Conservation (phyloP, 805 yeast genomes). For the Pichia exigua region DNA sequence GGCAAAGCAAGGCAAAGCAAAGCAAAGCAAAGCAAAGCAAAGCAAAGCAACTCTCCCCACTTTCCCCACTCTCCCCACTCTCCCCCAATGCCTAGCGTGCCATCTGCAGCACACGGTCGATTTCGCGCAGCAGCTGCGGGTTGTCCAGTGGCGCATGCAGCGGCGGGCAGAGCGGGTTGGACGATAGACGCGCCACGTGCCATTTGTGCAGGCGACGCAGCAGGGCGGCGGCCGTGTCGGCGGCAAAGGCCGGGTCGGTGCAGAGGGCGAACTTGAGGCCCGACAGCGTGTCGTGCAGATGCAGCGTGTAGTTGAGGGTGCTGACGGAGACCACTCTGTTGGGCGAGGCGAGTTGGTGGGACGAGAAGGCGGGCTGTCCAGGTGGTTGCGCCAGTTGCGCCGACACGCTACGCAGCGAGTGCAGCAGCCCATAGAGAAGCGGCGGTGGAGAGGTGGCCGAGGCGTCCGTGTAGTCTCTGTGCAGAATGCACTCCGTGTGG, state of each 20-base stretch:
- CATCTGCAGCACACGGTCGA: too few relatives aligned
- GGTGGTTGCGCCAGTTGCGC: not conserved
- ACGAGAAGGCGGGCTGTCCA: not conserved
- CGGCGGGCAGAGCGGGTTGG: not conserved
- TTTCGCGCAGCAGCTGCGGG: too few relatives aligned
- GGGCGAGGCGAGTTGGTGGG: not conserved
- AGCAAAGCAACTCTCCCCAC: too few relatives aligned
- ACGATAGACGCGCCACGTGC: not conserved
- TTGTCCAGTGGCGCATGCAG: too few relatives aligned
- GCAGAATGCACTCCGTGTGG: slow-evolving; percentile 66
- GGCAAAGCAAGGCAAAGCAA: too few relatives aligned
- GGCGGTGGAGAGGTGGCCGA: slow-evolving; percentile 10
- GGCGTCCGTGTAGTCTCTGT: slow-evolving; percentile 47
- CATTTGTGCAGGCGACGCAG: not conserved
- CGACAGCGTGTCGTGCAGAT: not conserved
- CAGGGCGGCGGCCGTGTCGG: not conserved
- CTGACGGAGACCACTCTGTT: not conserved
- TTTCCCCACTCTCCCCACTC: too few relatives aligned
- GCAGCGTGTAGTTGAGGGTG: not conserved
- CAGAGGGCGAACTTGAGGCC: not conserved
- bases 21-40: too few relatives aligned
- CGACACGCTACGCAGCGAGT: slow-evolving; percentile 70
- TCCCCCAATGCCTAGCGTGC: too few relatives aligned
- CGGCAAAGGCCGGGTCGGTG: not conserved
- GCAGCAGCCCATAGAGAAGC: slow-evolving; percentile 74